Conservation (phyloP, 768 basidiomycete species). For the Russula sp. region DNA sequence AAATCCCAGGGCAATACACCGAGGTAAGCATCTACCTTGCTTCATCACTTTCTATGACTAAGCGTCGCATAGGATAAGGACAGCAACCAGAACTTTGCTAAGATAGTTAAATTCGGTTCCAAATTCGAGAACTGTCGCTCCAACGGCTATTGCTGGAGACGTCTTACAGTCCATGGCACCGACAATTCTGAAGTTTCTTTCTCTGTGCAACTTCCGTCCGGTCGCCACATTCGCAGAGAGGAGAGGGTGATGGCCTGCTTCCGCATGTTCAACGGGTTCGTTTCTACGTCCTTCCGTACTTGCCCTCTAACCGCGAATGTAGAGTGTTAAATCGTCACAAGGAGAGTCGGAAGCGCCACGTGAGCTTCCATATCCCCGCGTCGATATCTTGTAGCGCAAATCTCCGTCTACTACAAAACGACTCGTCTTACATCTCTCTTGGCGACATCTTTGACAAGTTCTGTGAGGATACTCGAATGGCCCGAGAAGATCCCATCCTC, state of each 20-base stretch:
- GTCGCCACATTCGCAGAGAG: slow-evolving; percentile 84
- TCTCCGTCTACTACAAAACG: slow-evolving; percentile 85
- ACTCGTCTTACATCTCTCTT: slow-evolving; percentile 85
- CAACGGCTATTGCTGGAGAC: slow-evolving; percentile 82
- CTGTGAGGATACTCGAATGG: slow-evolving; percentile 69
- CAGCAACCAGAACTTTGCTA: slow-evolving; percentile 83
- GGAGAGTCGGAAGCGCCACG: slow-evolving; percentile 87
- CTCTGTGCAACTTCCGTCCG: slow-evolving; percentile 84
- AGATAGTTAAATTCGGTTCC: slow-evolving; percentile 86
- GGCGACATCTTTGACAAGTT: slow-evolving; percentile 94
- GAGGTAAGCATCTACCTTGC: slow-evolving; percentile 53
- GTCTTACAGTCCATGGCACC: slow-evolving; percentile 85
- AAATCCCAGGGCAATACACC: slow-evolving; percentile 98
- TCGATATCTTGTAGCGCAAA: slow-evolving; percentile 80
- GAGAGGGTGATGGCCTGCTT: slow-evolving; percentile 90
- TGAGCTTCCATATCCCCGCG: slow-evolving; percentile 87
- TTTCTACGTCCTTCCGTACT: neutral
- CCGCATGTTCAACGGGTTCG: slow-evolving; percentile 88
- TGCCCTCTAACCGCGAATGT: slow-evolving; percentile 16
- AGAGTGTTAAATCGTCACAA: slow-evolving; percentile 86
- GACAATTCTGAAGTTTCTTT: slow-evolving; percentile 91
- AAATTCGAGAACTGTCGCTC: slow-evolving; percentile 89
- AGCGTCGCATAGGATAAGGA: slow-evolving; percentile 75
- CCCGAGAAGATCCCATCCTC: slow-evolving; percentile 84
- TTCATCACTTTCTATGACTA: slow-evolving; percentile 9